Evolutionary conservation across 768 basidiomycete genomes (phyloP).

Genomic region (Leccinum pellstonianum): DNA sequence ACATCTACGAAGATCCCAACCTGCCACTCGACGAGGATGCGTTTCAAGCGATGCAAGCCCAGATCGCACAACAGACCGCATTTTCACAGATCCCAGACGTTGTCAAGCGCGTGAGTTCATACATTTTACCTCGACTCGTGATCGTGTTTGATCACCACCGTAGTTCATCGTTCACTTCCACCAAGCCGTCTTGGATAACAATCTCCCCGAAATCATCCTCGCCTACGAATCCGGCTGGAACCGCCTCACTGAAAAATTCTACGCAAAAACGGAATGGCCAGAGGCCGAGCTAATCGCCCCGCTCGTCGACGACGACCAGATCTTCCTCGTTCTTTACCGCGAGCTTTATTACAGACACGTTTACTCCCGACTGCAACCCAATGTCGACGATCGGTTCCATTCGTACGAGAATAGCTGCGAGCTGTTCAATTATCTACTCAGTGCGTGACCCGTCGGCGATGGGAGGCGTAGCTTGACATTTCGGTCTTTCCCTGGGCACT

Average conservation of each 20-base stretch:
- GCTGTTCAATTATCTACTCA: slow-evolving; percentile 95
- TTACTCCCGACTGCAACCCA: slow-evolving; percentile 91
- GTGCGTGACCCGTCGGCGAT: slow-evolving; percentile 39
- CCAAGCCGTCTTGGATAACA: slow-evolving; percentile 88
- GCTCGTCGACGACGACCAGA: slow-evolving; percentile 91
- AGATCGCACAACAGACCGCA: slow-evolving; percentile 80
- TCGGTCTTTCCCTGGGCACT: neutral
- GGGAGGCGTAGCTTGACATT: neutral
- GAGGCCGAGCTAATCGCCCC: slow-evolving; percentile 95
- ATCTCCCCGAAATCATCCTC: slow-evolving; percentile 84
- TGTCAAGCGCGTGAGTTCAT: slow-evolving; percentile 72
- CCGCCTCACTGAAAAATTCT: slow-evolving; percentile 94
- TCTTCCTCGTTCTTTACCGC: slow-evolving; percentile 95
- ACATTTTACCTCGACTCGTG: neutral
- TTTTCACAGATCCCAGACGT: slow-evolving; percentile 84
- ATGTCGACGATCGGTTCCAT: slow-evolving; percentile 97
- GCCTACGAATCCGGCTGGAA: slow-evolving; percentile 99
- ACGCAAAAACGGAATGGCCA: slow-evolving; percentile 93
- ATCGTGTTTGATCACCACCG: neutral
- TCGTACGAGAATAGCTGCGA: slow-evolving; percentile 98
- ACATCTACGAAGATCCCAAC: slow-evolving; percentile 37
- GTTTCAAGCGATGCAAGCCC: slow-evolving; percentile 72
- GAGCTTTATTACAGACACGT: slow-evolving; percentile 96
- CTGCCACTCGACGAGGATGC: slow-evolving; percentile 72
- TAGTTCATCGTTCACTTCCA: slow-evolving; percentile 96